phyloP scores from a whole-genome alignment of 257 asterid species.

The Solanum chaucha region DNA sequence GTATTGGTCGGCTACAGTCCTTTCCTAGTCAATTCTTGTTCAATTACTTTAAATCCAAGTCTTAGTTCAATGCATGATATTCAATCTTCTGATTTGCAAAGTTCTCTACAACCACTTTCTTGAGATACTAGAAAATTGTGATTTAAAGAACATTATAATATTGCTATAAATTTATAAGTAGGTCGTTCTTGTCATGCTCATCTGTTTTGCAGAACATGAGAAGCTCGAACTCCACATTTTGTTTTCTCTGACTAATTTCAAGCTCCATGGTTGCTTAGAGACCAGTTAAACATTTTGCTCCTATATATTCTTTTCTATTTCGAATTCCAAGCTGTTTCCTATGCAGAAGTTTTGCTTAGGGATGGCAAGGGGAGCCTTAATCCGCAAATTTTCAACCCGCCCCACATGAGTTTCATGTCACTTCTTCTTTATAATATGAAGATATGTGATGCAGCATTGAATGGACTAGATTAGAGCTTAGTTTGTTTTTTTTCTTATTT shows the following conservation, averaged over 20 bases:
- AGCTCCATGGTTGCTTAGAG: background rate
- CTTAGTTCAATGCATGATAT: background rate
- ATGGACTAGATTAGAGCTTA: background rate
- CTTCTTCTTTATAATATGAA: background rate
- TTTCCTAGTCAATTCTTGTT: background rate
- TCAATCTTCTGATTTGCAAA: background rate
- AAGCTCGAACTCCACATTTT: background rate
- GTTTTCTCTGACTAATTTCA: background rate
- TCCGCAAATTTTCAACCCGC: background rate
- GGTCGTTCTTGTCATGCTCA: background rate
- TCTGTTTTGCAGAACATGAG: background rate
- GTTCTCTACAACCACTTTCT: background rate
- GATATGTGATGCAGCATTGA: background rate
- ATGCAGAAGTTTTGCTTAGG: background rate
- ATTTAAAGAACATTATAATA: background rate
- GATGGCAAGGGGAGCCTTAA: background rate
- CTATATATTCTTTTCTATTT: background rate
- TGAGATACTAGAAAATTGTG: background rate
- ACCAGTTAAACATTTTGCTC: background rate
- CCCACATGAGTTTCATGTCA: background rate
- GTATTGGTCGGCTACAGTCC: background rate
- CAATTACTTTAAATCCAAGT: background rate
- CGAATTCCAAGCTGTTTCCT: background rate
- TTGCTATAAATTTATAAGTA: background rate
- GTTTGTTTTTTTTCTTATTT: background rate